Percentiles rank a stretch among this genome's conserved stretches.
Conservation (phyloP, 495 filamentous ascomycete genomes). For the Mycothermus thermophilus region DNA sequence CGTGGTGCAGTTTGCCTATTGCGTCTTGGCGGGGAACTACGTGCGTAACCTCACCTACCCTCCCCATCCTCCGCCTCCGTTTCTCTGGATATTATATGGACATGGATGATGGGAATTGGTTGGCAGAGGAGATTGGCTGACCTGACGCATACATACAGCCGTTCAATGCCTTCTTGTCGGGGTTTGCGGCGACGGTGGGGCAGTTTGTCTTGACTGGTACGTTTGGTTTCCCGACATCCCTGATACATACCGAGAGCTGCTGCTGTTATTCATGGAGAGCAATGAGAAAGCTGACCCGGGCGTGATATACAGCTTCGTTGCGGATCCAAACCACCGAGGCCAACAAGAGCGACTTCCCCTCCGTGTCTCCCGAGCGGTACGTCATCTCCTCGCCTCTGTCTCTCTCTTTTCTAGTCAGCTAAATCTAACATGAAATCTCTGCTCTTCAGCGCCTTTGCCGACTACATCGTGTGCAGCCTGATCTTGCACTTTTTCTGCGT, state of each 20-base stretch:
- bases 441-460: conserved; percentile 70
- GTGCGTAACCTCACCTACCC: conserved; percentile 39
- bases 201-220: conserved; percentile 91
- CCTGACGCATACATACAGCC: conserved; percentile 43
- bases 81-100: background rate
- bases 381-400: conserved; percentile 6
- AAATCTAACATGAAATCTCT: background rate
- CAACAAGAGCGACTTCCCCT: conserved; percentile 56
- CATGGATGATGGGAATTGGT: background rate
- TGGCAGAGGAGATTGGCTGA: background rate
- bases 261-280: background rate
- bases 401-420: too few species aligned
- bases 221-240: conserved; percentile 1
- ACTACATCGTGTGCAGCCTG: conserved; percentile 87
- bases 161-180: conserved; percentile 95
- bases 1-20: conserved; percentile 85
- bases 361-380: conserved; percentile 58
- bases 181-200: conserved; percentile 88
- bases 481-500: conserved; percentile 98
- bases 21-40: conserved; percentile 84
- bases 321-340: conserved; percentile 81
- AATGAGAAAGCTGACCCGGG: conserved; percentile 2
- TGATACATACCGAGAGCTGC: too few species aligned
- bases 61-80: background rate
- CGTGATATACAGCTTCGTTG: conserved; percentile 40